These are phyloP conservation scores for Datisca glomerata DNA, from an alignment of 306 rosid species.

Conservation along the genomic window DNA sequence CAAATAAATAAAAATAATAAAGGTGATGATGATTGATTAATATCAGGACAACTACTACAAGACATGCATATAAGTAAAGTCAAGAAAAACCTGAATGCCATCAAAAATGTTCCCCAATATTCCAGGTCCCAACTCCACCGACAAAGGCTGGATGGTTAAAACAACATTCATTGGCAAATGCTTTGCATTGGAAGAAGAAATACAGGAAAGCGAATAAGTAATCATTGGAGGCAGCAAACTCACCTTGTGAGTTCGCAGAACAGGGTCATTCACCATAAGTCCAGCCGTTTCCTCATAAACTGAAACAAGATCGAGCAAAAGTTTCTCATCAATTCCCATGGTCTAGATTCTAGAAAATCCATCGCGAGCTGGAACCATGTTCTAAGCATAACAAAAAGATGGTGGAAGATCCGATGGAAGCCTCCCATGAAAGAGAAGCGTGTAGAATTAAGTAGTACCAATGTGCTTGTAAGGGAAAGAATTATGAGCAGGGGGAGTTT, in stretches of 20 bases:
- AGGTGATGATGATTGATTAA: no score
- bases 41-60: no score
- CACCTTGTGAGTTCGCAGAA: conserved; percentile 88
- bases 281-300: conserved; percentile 99
- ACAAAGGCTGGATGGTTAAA: conserved; percentile 59
- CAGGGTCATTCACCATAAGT: conserved; percentile 88
- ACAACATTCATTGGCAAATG: conserved; percentile 14
- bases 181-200: conserved; percentile 16
- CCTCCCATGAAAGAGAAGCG: no score
- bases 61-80: conserved; percentile 2
- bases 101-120: conserved; percentile 95
- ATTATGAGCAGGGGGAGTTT: background rate
- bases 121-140: conserved; percentile 99
- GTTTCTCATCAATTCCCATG: background rate
- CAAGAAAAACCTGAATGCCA: conserved; percentile 87
- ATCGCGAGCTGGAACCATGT: no score
- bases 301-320: conserved; percentile 22
- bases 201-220: background rate
- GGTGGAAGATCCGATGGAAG: no score
- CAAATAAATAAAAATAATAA: conserved; percentile 7
- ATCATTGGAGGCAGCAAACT: conserved; percentile 10
- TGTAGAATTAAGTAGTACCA: no score
- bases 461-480: no score
- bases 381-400: no score
- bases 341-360: background rate